Evolutionary conservation across 169 alveolate genomes (phyloP).

Genomic region (Miamiensis avidus): DNA sequence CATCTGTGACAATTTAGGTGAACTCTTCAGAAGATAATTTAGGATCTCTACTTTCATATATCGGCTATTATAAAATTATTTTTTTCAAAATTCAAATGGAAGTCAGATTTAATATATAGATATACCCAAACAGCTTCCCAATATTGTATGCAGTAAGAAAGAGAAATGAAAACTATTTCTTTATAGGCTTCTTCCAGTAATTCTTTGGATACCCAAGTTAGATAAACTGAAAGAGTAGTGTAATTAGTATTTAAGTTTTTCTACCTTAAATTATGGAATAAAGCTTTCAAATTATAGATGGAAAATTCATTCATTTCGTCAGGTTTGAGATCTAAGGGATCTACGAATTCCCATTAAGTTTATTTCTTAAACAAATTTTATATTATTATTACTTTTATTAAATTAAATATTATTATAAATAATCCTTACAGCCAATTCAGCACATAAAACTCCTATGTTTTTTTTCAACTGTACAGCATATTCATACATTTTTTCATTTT

Average conservation of each 20-base stretch:
- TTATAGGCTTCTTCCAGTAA: slow-evolving; percentile 1
- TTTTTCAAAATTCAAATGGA: too few species aligned
- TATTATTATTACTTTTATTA: slow-evolving; percentile 1
- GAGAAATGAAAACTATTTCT: slow-evolving; percentile 3
- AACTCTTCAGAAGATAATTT: too few species aligned
- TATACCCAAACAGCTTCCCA: too few species aligned
- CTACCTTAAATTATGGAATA: slow-evolving; percentile 6
- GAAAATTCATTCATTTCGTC: slow-evolving; percentile 16
- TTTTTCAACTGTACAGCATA: not conserved
- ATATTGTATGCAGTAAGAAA: not conserved
- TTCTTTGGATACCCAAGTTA: slow-evolving; percentile 23
- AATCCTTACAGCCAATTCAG: not conserved
- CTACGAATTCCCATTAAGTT: slow-evolving; percentile 9
- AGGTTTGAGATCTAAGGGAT: slow-evolving; percentile 22
- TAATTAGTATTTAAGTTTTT: not conserved
- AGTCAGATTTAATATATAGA: not conserved
- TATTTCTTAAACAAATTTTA: not conserved
- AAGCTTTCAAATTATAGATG: slow-evolving; percentile 21
- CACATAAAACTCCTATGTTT: not conserved
- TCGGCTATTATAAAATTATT: too few species aligned
- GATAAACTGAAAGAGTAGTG: not conserved
- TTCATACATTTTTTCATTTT: not conserved
- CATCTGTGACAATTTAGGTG: not conserved
- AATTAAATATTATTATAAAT: not conserved
- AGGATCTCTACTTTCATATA: too few species aligned